These are phyloP conservation scores for Xylaria multiplex DNA, from an alignment of 2,329 filamentous ascomycete species.

Conservation along the genomic window DNA sequence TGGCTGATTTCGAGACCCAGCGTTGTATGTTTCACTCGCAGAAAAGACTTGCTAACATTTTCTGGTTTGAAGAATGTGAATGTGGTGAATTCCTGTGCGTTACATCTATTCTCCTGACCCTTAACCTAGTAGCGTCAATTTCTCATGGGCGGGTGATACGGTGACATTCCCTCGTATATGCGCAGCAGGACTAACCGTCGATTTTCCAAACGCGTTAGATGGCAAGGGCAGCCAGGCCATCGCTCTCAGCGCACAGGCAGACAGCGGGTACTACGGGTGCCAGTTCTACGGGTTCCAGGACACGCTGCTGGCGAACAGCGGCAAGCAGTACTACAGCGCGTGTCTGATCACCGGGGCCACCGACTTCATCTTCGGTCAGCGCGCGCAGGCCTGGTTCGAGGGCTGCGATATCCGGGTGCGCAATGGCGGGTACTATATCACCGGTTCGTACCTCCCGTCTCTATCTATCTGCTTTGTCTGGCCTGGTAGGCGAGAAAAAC, in stretches of 20 bases:
- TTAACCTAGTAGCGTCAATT: neutral
- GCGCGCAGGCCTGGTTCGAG: slow-evolving; percentile 57
- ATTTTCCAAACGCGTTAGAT: slow-evolving; percentile 35
- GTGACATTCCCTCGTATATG: neutral
- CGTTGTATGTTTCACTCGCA: neutral
- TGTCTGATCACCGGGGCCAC: slow-evolving; percentile 59
- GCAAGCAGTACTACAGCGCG: slow-evolving; percentile 59
- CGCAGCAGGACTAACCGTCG: slow-evolving; percentile 15
- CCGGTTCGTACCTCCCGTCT: slow-evolving; percentile 35
- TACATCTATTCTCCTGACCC: neutral
- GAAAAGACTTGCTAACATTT: slow-evolving; percentile 21
- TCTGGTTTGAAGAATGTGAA: slow-evolving; percentile 60
- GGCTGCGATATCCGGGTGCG: slow-evolving; percentile 54
- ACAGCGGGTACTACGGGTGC: slow-evolving; percentile 60
- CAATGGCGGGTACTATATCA: slow-evolving; percentile 53
- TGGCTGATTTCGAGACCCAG: neutral
- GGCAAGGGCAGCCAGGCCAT: slow-evolving; percentile 60
- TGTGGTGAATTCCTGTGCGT: slow-evolving; percentile 55
- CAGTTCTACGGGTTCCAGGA: slow-evolving; percentile 61
- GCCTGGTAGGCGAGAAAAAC: neutral
- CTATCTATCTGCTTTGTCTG: neutral
- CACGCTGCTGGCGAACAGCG: slow-evolving; percentile 58
- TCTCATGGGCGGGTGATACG: neutral
- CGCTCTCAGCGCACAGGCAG: slow-evolving; percentile 56
- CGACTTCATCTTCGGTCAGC: slow-evolving; percentile 61